Base-by-base conservation (phyloP, 768 basidiomycete species). In the Mycena kentingensis region DNA sequence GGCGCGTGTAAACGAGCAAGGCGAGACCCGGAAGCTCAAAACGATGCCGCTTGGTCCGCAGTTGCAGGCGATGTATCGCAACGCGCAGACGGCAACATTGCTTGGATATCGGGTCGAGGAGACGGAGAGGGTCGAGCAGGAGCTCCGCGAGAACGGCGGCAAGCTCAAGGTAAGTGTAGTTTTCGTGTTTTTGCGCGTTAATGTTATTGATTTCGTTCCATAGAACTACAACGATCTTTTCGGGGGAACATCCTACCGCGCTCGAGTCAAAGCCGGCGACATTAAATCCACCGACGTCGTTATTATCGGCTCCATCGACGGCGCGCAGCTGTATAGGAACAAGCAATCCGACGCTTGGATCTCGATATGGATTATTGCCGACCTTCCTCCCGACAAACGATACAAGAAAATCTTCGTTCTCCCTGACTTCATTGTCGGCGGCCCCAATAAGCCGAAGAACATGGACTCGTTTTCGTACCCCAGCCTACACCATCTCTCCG, bases 251-350 rank as follows among this genome's bases (percentile, higher is more conserved):
- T 22, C 24, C 19, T 43, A 43, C 18, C 10, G n/a, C 18, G 18
- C 11, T 11, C 25, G 24, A 24, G 41, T 43, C 19, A 22, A 26
- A 11, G 24, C 10, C 7, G 41, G 41, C 16, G 25, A n/a, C 24
- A 16, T 43, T 26, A 34, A 32, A 3, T n/a, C 37, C 2, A 37
- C 49, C 15, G 69, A 77, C 29, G 66, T 67, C 1, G 42, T 73
- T 3, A 55, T 77, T 2, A 62, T 73, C 49, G 49, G 70, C 0
- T 76, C 73, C 0, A 55, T 75, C 8, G 70, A 78, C 44, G 73
- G 76, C 0, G 68, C 70, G 0, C 76, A 78, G 51, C 66, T 78
- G 3, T 75, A 75, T 51, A 46, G 49, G 5, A 62, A 61, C 55
- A 76, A 75, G 54, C 34, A 12, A 2, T 66, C 73, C 5, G 65